Conservation (phyloP, 805 yeast species). For the Yarrowia sp. region DNA sequence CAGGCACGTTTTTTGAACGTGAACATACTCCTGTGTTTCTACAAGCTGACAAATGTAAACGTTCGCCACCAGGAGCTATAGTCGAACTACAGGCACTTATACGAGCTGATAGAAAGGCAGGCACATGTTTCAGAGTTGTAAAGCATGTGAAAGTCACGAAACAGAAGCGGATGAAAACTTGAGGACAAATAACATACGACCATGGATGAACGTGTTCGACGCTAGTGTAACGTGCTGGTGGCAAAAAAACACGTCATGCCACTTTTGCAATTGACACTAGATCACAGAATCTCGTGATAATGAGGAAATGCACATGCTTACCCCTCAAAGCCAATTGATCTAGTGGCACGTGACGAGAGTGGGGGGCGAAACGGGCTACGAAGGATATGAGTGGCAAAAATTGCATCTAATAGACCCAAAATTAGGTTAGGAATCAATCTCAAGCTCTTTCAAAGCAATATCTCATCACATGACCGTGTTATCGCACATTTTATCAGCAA, state of each 20-base stretch:
- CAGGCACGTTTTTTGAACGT: too few relatives aligned
- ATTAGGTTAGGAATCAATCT: not conserved
- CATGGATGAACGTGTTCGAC: not conserved
- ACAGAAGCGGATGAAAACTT: too few relatives aligned
- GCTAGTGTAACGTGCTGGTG: not conserved
- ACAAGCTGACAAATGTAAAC: too few relatives aligned
- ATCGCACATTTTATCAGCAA: too few relatives aligned
- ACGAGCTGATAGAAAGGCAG: too few relatives aligned
- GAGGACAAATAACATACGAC: too few relatives aligned
- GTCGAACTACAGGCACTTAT: too few relatives aligned
- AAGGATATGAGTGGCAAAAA: too few relatives aligned
- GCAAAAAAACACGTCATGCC: not conserved
- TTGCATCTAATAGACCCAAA: not conserved
- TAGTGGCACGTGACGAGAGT: not conserved
- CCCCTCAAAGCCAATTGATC: slow-evolving; percentile 4
- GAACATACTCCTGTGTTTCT: too few relatives aligned
- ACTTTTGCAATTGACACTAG: not conserved
- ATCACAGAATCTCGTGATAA: not conserved
- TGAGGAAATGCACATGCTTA: not conserved
- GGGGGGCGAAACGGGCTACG: not conserved
- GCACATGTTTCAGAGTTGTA: too few relatives aligned
- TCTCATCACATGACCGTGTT: not conserved
- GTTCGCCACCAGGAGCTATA: too few relatives aligned
- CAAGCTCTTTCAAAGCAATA: not conserved
- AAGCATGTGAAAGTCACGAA: too few relatives aligned